These are phyloP conservation scores for Haplosporangium sp. DNA, from an alignment of 371 early-diverging fungal species.

Conservation along the genomic window DNA sequence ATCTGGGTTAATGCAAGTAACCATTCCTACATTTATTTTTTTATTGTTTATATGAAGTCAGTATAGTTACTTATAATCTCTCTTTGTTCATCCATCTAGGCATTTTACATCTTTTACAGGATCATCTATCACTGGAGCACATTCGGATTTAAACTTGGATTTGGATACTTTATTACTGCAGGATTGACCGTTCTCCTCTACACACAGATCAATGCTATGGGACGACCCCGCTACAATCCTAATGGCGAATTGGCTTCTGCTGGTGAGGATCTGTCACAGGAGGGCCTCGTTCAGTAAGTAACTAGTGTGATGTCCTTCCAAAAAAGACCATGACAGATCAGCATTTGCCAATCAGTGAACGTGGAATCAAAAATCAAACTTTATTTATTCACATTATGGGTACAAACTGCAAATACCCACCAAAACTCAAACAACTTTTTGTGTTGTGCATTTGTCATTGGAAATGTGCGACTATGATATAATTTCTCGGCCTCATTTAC, in stretches of 20 bases:
- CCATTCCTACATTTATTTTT: neutral
- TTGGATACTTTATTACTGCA: constrained; percentile 63
- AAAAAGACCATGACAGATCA: constrained; percentile 1
- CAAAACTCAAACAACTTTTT: neutral
- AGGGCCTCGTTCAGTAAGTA: constrained; percentile 80
- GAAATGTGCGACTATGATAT: constrained; percentile 14
- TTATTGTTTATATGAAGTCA: neutral
- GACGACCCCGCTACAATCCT: constrained; percentile 68
- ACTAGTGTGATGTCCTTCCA: constrained; percentile 1
- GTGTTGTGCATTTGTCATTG: constrained; percentile 34
- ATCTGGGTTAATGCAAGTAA: constrained; percentile 72
- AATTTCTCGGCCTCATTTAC: neutral
- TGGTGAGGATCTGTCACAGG: constrained; percentile 80
- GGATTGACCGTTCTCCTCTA: constrained; percentile 67
- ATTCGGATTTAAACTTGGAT: constrained; percentile 60
- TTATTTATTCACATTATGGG: neutral
- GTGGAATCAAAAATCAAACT: constrained; percentile 3
- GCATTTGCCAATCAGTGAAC: constrained; percentile 8
- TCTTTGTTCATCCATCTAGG: constrained; percentile 39
- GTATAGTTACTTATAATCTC: neutral
- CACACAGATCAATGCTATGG: constrained; percentile 62
- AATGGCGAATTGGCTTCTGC: constrained; percentile 68
- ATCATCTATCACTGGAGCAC: constrained; percentile 66
- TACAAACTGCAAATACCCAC: neutral
- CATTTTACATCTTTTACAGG: constrained; percentile 67